Base-by-base conservation (phyloP, 2,329 filamentous ascomycete genomes). In the Fusarium sp. region DNA sequence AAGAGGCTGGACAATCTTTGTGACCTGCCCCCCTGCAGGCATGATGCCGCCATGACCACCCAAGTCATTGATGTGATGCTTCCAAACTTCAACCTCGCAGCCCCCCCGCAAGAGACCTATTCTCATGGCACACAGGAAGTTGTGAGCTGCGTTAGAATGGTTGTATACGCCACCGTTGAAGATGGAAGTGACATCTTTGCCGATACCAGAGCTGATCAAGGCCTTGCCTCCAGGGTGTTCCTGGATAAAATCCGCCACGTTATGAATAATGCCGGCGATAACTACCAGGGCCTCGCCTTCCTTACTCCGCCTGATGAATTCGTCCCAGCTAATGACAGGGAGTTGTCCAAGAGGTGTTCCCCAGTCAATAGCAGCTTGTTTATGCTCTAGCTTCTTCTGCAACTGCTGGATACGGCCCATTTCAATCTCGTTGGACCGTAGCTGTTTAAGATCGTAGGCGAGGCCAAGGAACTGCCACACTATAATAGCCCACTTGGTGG, bases 111-210 rank as follows among this genome's bases (percentile, higher is more conserved):
- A 92, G 60, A 97, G 94, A 83, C 94, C 94, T 14, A 97, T 92
- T 77, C 94, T 90, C 94, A 97, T 97, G 76, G 94, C 97, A 9
- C 93, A 95, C 73, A 97, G 88, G 71, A 97, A 84, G 86, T 97
- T 97, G 88, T 97, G 94, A 39, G 94, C 94, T 65, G 94, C 94
- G 85, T 97, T 97, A 82, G 92, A 95, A 88, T 97, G 94, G 83
- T 93, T 90, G 86, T 97, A 97, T 72, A 97, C 93, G 85, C 94
- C 94, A 74, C 94, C 94, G 84, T 97, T 97, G 90, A 97, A 97
- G 85, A 95, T 94, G 78, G 94, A 93, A 16, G 94, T 97, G 65
- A 94, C 94, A 73, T 97, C 94, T 87, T 97, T 97, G 82, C 94
- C 94, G 65, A 97, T 90, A 59, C 92, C 94, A 35, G 92, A 93